These are phyloP conservation scores for Lotmaria passim DNA, from an alignment of 208 protist species.

Conservation along the genomic window DNA sequence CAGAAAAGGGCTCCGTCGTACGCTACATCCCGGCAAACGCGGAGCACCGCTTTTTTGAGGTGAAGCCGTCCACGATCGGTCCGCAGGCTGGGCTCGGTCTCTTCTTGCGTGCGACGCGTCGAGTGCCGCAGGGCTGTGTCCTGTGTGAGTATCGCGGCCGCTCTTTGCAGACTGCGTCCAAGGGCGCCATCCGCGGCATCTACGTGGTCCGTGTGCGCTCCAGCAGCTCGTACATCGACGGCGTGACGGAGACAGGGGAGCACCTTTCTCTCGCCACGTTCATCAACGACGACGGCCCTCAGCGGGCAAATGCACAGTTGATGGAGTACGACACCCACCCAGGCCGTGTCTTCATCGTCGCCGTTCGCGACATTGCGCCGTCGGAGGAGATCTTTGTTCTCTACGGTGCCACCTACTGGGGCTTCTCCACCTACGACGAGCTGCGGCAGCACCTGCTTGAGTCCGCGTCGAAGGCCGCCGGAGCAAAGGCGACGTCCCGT, in stretches of 20 bases:
- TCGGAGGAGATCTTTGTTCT: slow-evolving; percentile 84
- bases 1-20: slow-evolving; percentile 43
- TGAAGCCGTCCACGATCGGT: slow-evolving; percentile 65
- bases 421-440: slow-evolving; percentile 76
- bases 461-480: not conserved
- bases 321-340: slow-evolving; percentile 80
- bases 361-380: slow-evolving; percentile 68
- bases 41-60: slow-evolving; percentile 88
- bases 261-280: slow-evolving; percentile 87
- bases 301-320: slow-evolving; percentile 71
- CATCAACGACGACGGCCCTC: slow-evolving; percentile 87
- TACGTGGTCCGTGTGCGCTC: slow-evolving; percentile 82
- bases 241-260: slow-evolving; percentile 54
- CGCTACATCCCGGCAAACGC: slow-evolving; percentile 67
- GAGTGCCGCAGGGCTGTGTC: slow-evolving; percentile 75
- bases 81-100: slow-evolving; percentile 68
- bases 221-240: slow-evolving; percentile 74
- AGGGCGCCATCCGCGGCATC: slow-evolving; percentile 34
- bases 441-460: slow-evolving; percentile 26
- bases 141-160: slow-evolving; percentile 85
- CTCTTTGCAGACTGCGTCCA: slow-evolving; percentile 32
- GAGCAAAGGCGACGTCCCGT: no score
- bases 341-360: slow-evolving; percentile 84
- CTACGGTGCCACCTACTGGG: slow-evolving; percentile 91
- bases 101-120: slow-evolving; percentile 70